Evolutionary conservation across 306 rosid genomes (phyloP).

Genomic region (Inga leiocalycina): DNA sequence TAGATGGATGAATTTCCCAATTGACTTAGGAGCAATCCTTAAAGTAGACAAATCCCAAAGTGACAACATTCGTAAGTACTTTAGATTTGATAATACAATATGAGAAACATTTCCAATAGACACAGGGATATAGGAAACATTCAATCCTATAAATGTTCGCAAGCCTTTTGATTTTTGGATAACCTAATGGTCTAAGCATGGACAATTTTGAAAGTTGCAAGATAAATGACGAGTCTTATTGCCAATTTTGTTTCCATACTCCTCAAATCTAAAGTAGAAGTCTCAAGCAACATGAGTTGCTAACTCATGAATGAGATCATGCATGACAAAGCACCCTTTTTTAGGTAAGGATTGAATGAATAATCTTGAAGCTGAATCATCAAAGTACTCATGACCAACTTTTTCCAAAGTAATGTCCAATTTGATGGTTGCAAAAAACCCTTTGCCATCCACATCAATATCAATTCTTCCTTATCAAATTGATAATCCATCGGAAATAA

Average conservation of each 20-base stretch:
- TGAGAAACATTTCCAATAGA: not conserved
- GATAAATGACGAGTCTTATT: constrained; percentile 4
- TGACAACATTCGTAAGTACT: constrained; percentile 12
- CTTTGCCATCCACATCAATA: constrained; percentile 30
- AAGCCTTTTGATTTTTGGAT: not conserved
- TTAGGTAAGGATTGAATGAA: not conserved
- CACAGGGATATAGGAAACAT: not conserved
- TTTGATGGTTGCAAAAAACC: not conserved
- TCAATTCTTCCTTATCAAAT: not conserved
- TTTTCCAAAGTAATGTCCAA: not conserved
- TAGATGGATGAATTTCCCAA: constrained; percentile 12
- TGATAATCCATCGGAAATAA: constrained; percentile 12
- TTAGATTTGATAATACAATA: not conserved
- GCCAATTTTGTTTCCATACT: not conserved
- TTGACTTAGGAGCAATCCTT: not conserved
- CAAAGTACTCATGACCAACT: constrained; percentile 8
- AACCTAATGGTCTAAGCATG: not conserved
- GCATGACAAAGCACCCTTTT: constrained; percentile 2
- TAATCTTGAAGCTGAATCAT: not conserved
- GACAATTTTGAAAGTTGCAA: not conserved
- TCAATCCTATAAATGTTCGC: constrained; percentile 21
- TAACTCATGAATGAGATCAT: constrained; percentile 8
- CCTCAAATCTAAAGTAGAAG: not conserved
- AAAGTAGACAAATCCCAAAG: accelerated
- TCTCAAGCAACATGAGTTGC: constrained; percentile 1